Evolutionary conservation across 1,284 basidiomycete genomes (phyloP), one percentile per base, ranked within the genome.

Genomic region (Paramarasmius palmivorus): DNA sequence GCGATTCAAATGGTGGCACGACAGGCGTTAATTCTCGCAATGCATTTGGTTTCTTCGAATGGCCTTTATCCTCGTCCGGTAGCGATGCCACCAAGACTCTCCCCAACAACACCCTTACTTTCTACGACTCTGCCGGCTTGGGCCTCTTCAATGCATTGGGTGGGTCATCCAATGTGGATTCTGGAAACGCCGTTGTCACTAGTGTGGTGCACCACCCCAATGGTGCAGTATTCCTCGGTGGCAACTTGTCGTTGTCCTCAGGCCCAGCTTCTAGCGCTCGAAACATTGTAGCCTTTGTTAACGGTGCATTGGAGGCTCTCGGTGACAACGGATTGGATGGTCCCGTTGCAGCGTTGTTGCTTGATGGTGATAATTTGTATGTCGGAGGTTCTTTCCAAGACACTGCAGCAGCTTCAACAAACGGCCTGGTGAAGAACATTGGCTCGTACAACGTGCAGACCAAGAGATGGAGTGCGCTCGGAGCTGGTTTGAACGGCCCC

Each of bases 301-400:
- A 78, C 59, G 83, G 85, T 9, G 75, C 71, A 1, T 73, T 93
- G 32, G 64, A 73, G 3, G 65, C 79, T 0, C 67, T 94, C 15
- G 62, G 83, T 0, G 72, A 77, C 23, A 77, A 80, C 44, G 93
- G 92, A 3, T 72, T 95, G 48, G 86, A 95, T 65, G 91, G 88
- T 5, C 71, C 80, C 9, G 90, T 95, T 4, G 75, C 81, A n/a
- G 81, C 90, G 1, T 68, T 93, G 25, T 73, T 79, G 5, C 64
- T 87, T 10, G 68, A 79, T 42, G 87, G 78, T 36, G 78, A 84
- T 61, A 77, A 73, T 8, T 70, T 98, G 25, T 98, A 83, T 66
- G 85, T 95, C 42, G 95, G 93, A 32, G 95, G 95, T 1, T 76
- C 84, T 2, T 99, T 98, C 73, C 82, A 78, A 1, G 83, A 88